Percentiles rank a stretch among this genome's conserved stretches.
Evolutionary conservation across 1,139 yeast genomes (phyloP).

Genomic region (Kluyveromyces sp.): DNA sequence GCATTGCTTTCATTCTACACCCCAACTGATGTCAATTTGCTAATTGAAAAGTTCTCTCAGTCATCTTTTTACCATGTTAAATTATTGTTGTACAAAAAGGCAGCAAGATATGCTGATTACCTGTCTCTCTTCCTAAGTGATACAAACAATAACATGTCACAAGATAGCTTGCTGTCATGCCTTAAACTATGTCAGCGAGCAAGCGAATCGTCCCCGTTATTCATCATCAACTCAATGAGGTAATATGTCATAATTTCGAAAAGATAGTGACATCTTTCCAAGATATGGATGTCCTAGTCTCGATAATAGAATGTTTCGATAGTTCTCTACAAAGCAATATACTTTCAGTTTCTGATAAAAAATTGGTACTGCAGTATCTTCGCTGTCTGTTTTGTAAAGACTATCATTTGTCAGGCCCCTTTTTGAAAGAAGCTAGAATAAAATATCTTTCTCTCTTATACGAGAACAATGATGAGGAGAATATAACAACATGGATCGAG

Average conservation of each 20-base stretch:
- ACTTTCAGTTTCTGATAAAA: conserved; percentile 5
- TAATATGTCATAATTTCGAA: conserved; percentile 6
- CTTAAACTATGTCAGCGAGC: conserved; percentile 2
- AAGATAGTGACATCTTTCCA: conserved; percentile 5
- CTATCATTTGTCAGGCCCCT: background rate
- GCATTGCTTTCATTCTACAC: conserved; percentile 56
- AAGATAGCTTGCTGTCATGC: background rate
- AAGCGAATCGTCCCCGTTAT: conserved; percentile 1
- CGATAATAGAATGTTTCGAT: conserved; percentile 14
- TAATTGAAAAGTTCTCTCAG: conserved; percentile 45
- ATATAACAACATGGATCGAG: conserved; percentile 15
- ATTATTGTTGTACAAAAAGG: conserved; percentile 46
- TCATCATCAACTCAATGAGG: background rate
- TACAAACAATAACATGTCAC: background rate
- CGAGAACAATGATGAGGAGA: conserved; percentile 6
- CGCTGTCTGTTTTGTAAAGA: conserved; percentile 11
- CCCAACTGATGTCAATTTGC: conserved; percentile 40
- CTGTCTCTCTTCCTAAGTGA: conserved; percentile 31
- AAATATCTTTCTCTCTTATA: conserved; percentile 16
- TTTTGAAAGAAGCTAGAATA: conserved; percentile 9
- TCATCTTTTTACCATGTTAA: conserved; percentile 53
- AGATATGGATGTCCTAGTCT: conserved; percentile 10
- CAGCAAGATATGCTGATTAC: conserved; percentile 46
- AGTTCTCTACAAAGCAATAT: conserved; percentile 15
- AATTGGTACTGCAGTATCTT: conserved; percentile 14